Evolutionary conservation across 352 stramenopile species (phyloP).

Genomic region (Phytophthora sp.): DNA sequence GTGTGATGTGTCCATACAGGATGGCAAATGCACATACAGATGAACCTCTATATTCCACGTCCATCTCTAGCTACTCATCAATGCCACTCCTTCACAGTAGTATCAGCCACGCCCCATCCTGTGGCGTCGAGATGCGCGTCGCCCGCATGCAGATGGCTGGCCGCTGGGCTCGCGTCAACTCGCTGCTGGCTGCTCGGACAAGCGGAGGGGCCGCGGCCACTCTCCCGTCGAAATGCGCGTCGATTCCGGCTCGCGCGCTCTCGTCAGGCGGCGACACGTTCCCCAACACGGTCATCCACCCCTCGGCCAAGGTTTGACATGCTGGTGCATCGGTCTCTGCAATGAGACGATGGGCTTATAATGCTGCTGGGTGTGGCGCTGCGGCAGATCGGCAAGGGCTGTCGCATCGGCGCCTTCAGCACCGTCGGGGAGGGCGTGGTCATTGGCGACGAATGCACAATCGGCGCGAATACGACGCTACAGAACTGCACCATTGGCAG

Average conservation of each 20-base stretch:
- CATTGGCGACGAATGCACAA: conserved; percentile 53
- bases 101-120: no score
- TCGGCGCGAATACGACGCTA: conserved; percentile 67
- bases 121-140: not conserved
- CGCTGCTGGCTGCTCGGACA: not conserved
- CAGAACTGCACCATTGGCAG: conserved; percentile 71
- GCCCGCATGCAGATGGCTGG: not conserved
- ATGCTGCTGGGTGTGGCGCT: not conserved
- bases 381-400: conserved; percentile 60
- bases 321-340: not conserved
- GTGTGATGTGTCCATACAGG: no score
- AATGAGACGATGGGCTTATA: not conserved
- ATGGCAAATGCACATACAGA: no score
- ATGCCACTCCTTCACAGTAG: no score
- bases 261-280: conserved; percentile 14
- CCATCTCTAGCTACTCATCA: no score
- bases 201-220: not conserved
- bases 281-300: conserved; percentile 42
- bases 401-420: conserved; percentile 60
- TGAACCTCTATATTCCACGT: no score
- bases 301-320: conserved; percentile 44
- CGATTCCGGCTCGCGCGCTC: conserved; percentile 4
- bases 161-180: not conserved
- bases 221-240: not conserved
- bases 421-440: conserved; percentile 64